Conservation (phyloP, 2,329 filamentous ascomycete species). For the Metarhizium brunneum region DNA sequence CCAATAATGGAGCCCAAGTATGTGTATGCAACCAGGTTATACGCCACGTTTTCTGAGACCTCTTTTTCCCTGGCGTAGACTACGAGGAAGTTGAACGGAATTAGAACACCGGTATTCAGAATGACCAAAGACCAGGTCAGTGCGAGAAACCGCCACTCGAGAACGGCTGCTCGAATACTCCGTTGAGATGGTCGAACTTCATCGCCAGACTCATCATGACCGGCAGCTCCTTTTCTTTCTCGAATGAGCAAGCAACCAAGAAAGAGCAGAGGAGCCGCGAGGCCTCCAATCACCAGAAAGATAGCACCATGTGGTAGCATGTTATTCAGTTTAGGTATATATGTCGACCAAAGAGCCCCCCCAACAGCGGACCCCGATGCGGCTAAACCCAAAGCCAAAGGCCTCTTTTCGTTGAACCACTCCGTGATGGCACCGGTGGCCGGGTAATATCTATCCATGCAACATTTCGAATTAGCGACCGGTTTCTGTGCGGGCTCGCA, state of each 20-base stretch:
- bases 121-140: slow-evolving; percentile 16
- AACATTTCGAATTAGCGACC: neutral
- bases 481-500: neutral
- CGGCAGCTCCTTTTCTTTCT: slow-evolving; percentile 11
- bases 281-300: slow-evolving; percentile 12
- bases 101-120: slow-evolving; percentile 18
- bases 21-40: slow-evolving; percentile 44
- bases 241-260: slow-evolving; percentile 19
- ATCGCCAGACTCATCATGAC: slow-evolving; percentile 9
- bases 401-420: slow-evolving; percentile 21
- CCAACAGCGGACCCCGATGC: slow-evolving; percentile 22
- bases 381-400: slow-evolving; percentile 21
- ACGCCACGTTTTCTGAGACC: neutral
- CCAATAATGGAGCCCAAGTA: slow-evolving; percentile 48
- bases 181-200: slow-evolving; percentile 5
- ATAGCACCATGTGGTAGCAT: slow-evolving; percentile 8
- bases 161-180: slow-evolving; percentile 18
- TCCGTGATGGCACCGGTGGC: slow-evolving; percentile 18
- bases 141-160: slow-evolving; percentile 14
- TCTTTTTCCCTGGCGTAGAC: neutral
- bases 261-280: slow-evolving; percentile 16
- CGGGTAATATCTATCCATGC: slow-evolving; percentile 19
- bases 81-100: slow-evolving; percentile 21
- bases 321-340: slow-evolving; percentile 12
- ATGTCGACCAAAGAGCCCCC: slow-evolving; percentile 20